Percentiles rank a stretch among this genome's conserved stretches.
Conservation (phyloP, 2,329 filamentous ascomycete species). For the Xylariaceae sp. region DNA sequence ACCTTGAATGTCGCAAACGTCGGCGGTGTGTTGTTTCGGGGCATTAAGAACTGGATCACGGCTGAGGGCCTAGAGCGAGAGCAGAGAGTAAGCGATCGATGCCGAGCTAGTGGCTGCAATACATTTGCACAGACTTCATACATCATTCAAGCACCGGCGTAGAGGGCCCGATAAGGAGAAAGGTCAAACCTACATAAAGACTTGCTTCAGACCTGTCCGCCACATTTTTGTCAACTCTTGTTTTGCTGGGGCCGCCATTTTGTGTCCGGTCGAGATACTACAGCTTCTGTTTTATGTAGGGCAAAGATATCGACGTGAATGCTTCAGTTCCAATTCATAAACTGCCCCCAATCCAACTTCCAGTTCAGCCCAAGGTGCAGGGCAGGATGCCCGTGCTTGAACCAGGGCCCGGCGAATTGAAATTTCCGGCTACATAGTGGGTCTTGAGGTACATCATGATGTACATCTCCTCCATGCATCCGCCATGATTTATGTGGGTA, state of each 20-base stretch:
- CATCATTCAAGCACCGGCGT: too few species aligned
- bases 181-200: constrained; percentile 27
- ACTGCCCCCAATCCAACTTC: constrained; percentile 1
- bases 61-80: constrained; percentile 63
- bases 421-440: constrained; percentile 17
- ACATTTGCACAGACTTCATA: too few species aligned
- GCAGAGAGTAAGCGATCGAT: neutral
- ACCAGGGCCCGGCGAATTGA: constrained; percentile 11
- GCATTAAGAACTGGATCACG: constrained; percentile 69
- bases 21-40: constrained; percentile 60
- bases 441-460: too few species aligned
- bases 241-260: constrained; percentile 10
- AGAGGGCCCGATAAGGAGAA: neutral
- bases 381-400: too few species aligned
- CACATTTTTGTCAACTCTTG: constrained; percentile 18
- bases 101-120: neutral
- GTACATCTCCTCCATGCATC: too few species aligned
- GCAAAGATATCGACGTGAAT: too few species aligned
- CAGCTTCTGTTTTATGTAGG: too few species aligned
- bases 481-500: too few species aligned
- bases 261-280: constrained; percentile 1
- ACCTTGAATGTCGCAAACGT: constrained; percentile 87
- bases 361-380: too few species aligned
- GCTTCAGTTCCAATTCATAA: too few species aligned
- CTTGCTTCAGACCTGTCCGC: constrained; percentile 26